Evolutionary conservation across 495 filamentous ascomycete species (phyloP).

Genomic region (Clohesyomyces aquaticus): DNA sequence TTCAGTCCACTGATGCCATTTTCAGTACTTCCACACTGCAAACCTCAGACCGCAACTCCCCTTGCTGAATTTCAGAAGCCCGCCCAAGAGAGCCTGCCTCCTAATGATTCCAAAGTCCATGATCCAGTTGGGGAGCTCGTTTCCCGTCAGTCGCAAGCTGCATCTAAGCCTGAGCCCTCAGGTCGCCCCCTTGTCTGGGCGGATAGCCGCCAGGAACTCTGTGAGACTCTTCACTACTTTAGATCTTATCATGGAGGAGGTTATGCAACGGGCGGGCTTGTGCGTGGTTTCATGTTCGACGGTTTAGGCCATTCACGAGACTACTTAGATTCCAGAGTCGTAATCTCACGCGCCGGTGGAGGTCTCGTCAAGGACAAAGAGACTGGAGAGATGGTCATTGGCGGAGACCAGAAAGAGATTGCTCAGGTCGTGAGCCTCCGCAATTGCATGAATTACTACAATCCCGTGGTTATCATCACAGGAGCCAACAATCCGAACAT

Average conservation of each 20-base stretch:
- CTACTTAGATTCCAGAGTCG: slow-evolving; percentile 63
- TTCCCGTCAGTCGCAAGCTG: neutral
- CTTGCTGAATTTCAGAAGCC: too few relatives aligned
- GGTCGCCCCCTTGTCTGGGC: slow-evolving; percentile 62
- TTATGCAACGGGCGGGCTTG: slow-evolving; percentile 54
- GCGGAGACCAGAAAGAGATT: slow-evolving; percentile 40
- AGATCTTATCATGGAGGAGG: slow-evolving; percentile 63
- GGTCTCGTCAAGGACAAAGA: slow-evolving; percentile 40
- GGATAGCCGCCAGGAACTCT: slow-evolving; percentile 63
- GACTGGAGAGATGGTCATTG: slow-evolving; percentile 32
- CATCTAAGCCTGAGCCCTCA: slow-evolving; percentile 45
- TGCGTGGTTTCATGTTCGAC: slow-evolving; percentile 66
- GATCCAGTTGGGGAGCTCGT: neutral
- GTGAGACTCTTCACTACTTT: slow-evolving; percentile 71
- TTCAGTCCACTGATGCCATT: too few relatives aligned
- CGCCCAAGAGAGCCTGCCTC: too few relatives aligned
- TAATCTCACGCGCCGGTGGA: slow-evolving; percentile 57
- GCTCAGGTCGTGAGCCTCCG: slow-evolving; percentile 26
- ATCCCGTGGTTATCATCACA: slow-evolving; percentile 47
- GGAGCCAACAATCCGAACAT: slow-evolving; percentile 58
- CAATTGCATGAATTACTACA: slow-evolving; percentile 43
- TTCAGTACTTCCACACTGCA: too few relatives aligned
- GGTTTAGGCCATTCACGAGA: slow-evolving; percentile 58
- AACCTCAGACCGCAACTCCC: too few relatives aligned
- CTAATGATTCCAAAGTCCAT: neutral